These are phyloP conservation scores for Penicillium maclennaniae DNA, from an alignment of 495 filamentous ascomycete genomes.

Conservation along the genomic window DNA sequence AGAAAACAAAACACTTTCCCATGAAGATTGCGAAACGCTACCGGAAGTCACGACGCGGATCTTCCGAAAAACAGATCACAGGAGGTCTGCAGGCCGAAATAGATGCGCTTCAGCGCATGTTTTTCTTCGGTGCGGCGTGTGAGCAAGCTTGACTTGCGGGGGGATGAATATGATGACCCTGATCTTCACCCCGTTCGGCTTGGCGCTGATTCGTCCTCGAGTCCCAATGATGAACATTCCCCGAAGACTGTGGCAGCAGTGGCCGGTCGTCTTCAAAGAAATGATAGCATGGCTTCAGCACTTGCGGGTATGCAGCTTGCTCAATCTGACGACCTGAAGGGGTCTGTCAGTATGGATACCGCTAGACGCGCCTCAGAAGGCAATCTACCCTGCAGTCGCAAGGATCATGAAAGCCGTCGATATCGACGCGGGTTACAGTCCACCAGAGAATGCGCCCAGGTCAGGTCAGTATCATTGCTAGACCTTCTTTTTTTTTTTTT, in stretches of 20 bases:
- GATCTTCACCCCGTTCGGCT: not conserved
- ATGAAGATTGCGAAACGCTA: not conserved
- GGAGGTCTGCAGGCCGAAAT: not conserved
- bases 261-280: not conserved
- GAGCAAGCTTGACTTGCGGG: not conserved
- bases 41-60: not conserved
- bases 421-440: too few species aligned
- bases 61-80: not conserved
- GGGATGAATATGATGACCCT: not conserved
- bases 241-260: not conserved
- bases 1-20: not conserved
- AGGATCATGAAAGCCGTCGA: too few species aligned
- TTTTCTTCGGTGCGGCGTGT: not conserved
- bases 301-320: too few species aligned
- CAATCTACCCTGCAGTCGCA: not conserved
- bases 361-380: not conserved
- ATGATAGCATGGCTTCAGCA: not conserved
- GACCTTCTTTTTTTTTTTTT: too few species aligned
- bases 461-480: too few species aligned
- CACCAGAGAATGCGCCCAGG: too few species aligned
- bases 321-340: not conserved
- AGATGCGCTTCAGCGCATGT: not conserved
- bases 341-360: not conserved
- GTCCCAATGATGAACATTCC: not conserved
- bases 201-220: not conserved